Base-by-base conservation (phyloP, 129 eudicot genomes). In the Escallonia herrerae region DNA sequence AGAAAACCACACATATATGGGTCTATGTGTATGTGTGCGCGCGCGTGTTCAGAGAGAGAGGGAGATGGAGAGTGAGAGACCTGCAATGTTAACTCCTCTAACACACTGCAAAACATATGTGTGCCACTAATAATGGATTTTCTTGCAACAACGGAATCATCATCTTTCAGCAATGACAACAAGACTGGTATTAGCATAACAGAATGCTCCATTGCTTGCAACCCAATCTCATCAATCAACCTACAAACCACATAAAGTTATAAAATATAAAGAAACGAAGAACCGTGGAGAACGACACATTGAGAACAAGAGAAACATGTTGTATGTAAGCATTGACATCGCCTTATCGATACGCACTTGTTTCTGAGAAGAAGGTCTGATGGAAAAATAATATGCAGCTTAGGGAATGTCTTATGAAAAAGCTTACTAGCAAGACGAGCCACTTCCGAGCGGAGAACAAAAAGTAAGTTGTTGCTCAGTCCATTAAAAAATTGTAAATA, bases 41-140 rank as follows among this genome's bases (percentile, higher is more conserved):
- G 14, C 49, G 43, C 40, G 50, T 63, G 8, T 47, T 40, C 11
- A 66, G 40, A 51, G 63, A n/a, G n/a, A 43, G 15, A 52, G 49
- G 33, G 8, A 59, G 66, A 58, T 65, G 40, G 47, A 65, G 51
- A 58, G 40, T 33, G 58, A 77, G 45, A 64, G 67, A 87, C 97
- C 97, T 91, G 97, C 61, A 77, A 76, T 5, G 77, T 69, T 52
- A 91, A 66, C 75, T 85, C 96, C 45, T 87, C 83, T 76, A 91
- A 56, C 72, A 85, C 83, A 38, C 63, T 67, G 83, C 81, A 75
- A 52, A 85, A 87, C 8, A 91, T 69, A 60, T 82, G 81, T 54
- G 81, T 81, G 74, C 94, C 95, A 42, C 81, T 68, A 69, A 79
- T 77, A 65, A 91, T 79, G 72, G 97, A 76, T 72, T 84, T 91